phyloP scores from a whole-genome alignment of 768 basidiomycete species.

The Pisolithus tinctorius region DNA sequence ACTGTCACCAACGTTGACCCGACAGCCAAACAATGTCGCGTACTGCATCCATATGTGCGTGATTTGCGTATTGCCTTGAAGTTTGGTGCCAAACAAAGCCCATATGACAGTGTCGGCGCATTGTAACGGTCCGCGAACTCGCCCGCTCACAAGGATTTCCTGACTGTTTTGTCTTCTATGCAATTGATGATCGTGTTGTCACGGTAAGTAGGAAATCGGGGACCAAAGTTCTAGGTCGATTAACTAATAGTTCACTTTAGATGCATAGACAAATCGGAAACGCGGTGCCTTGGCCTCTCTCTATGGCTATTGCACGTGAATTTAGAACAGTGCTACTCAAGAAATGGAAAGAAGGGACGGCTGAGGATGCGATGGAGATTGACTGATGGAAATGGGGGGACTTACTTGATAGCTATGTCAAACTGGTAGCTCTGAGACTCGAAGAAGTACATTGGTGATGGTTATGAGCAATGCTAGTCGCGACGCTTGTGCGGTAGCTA shows the following conservation, averaged over 20 bases:
- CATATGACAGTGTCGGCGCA: constrained; percentile 55
- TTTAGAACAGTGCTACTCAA: constrained; percentile 46
- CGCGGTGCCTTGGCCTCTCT: constrained; percentile 65
- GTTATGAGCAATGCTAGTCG: background rate
- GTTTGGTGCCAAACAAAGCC: background rate
- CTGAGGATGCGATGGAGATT: constrained; percentile 32
- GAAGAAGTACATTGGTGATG: background rate
- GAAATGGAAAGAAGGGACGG: constrained; percentile 38
- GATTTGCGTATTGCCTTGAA: background rate
- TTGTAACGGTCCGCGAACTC: constrained; percentile 69
- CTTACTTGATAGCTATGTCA: background rate
- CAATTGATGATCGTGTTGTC: constrained; percentile 44
- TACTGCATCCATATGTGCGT: constrained; percentile 61
- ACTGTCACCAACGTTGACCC: constrained; percentile 76
- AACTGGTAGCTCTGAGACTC: background rate
- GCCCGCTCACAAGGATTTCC: constrained; percentile 81
- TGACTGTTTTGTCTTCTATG: constrained; percentile 60
- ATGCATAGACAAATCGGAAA: constrained; percentile 81
- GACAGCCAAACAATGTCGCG: constrained; percentile 67
- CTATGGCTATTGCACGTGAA: constrained; percentile 57
- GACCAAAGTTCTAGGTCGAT: background rate
- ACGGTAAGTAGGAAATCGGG: constrained; percentile 41
- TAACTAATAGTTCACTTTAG: constrained; percentile 27
- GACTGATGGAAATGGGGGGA: constrained; percentile 14
- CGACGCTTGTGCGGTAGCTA: constrained; percentile 8